Base-by-base conservation (phyloP, 2,329 filamentous ascomycete genomes). In the Colletotrichum lini region DNA sequence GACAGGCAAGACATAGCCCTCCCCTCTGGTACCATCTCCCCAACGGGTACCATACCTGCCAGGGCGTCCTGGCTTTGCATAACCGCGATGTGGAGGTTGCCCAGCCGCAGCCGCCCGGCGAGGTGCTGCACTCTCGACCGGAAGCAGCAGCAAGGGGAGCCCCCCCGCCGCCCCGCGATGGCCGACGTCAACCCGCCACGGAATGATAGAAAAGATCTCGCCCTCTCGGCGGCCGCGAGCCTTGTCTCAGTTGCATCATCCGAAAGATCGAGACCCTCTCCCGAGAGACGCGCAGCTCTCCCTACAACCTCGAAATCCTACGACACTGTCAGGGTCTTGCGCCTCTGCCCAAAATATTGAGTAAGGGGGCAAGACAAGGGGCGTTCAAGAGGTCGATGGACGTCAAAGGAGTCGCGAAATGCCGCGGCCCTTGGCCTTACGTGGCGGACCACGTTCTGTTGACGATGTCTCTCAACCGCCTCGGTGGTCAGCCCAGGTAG, bases 381-480 rank as follows among this genome's bases (percentile, higher is more conserved):
- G 50, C 54, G 58, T 26, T 35, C 45, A 15, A 56, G 26, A 21
- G 42, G 18, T 21, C 58, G 57, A 45, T 23, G 21, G 21, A 21
- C 26, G 12, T 59, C 44, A 49, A 61, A 54, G 63, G 45, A 50
- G 21, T 44, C 44, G 56, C 44, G 56, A 35, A 61, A 57, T 21
- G 16, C 35, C 23, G 21, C 30, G 44, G 12, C 38, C 42, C 15
- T 57, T 4, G 58, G 50, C 52, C 45, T 52, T 53, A 44, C 26
- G 15, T 45, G 45, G 47, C 44, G 52, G 9, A 3, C 68, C 65
- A 71, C 58, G 58, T 71, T 63, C 44, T 59, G 57, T 16, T 68
- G 65, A 71, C 57, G 45, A 58, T 68, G 58, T 71, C 65, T 71
- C 65, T 71, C 50, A 52, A 50, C 38, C 47, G 15, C 35, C 47